Conservation (phyloP, 2,329 filamentous ascomycete genomes). For the Passalora sequoiae region DNA sequence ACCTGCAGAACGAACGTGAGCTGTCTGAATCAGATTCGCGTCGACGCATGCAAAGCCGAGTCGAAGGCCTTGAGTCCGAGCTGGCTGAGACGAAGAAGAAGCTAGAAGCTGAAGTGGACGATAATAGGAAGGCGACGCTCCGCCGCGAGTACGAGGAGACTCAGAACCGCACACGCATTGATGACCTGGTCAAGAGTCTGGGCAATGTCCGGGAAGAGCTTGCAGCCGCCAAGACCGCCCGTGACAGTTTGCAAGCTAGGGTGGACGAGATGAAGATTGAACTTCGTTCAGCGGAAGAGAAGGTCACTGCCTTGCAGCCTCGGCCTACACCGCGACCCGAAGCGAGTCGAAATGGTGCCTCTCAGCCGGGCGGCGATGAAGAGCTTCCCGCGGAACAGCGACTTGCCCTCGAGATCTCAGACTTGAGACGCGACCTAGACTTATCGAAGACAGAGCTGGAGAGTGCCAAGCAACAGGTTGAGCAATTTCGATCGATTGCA, state of each 20-base stretch:
- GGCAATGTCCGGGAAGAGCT: conserved; percentile 80
- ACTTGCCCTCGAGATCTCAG: conserved; percentile 73
- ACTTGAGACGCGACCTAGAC: conserved; percentile 82
- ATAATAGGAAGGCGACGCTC: conserved; percentile 73
- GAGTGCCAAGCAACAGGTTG: conserved; percentile 71
- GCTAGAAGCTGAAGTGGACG: conserved; percentile 74
- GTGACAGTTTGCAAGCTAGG: conserved; percentile 81
- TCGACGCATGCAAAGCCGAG: conserved; percentile 69
- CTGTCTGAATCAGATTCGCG: conserved; percentile 74
- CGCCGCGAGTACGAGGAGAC: conserved; percentile 87
- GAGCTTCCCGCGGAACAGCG: conserved; percentile 69
- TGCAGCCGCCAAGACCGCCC: conserved; percentile 75
- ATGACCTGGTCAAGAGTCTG: conserved; percentile 78
- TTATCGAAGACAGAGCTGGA: conserved; percentile 75
- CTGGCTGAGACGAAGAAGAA: conserved; percentile 74
- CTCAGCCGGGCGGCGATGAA: conserved; percentile 48
- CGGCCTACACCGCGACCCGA: conserved; percentile 62
- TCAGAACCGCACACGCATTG: conserved; percentile 84
- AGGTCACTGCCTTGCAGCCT: conserved; percentile 74
- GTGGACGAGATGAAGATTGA: conserved; percentile 87
- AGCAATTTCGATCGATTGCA: conserved; percentile 84
- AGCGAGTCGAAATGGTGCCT: conserved; percentile 32
- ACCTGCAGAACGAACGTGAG: conserved; percentile 85
- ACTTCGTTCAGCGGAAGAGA: conserved; percentile 82
- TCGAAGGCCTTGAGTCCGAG: conserved; percentile 75